Base-by-base conservation (phyloP, 2,329 filamentous ascomycete species). In the Diaporthe amygdali region DNA sequence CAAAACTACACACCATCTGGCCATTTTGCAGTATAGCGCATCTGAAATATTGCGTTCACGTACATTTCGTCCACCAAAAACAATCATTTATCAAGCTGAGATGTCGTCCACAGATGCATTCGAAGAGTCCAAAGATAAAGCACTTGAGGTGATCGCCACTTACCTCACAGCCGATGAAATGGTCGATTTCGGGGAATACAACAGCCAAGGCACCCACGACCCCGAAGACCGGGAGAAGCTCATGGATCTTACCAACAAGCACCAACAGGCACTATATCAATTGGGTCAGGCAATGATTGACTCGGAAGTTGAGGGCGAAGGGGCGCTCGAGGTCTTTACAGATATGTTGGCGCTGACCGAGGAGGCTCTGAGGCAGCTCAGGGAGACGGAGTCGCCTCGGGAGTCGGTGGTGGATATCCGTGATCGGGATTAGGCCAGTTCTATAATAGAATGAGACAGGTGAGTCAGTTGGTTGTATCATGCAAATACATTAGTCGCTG, bases 281-380 rank as follows among this genome's bases (percentile, higher is more conserved):
- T n/a, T 64, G 6, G 59, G 59, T 2, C 59, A 49, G 27, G 44
- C 44, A 20, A 64, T 64, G 7, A 37, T 37, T 20, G 44, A n/a
- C 2, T 37, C 14, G 5, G 59, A 64, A 25, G 44, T 64, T n/a
- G 59, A 37, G 59, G 59, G 59, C 27, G 59, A 64, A 32, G 59
- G 59, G 7, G 59, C 59, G 30, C n/a, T 64, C 12, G 59, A 64
- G 59, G 14, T 64, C 7, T 64, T 64, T 3, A 20, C 41, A 1
- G 59, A 64, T 17, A 49, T 64, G 59, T n/a, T 64, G 30, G 44
- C 9, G 7, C 47, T 64, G 59, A 64, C 59, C 7, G 59, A 34
- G 44, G 59, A 64, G 44, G 59, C 59, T 10, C 27, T 64, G n/a
- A 25, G 41, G 59, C 59, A 64, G 59, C 41, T 64, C 30, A 64